Evolutionary conservation across 768 basidiomycete genomes (phyloP), one percentile per base, ranked within the genome.

Genomic region (Neoboletus subvelutipes): DNA sequence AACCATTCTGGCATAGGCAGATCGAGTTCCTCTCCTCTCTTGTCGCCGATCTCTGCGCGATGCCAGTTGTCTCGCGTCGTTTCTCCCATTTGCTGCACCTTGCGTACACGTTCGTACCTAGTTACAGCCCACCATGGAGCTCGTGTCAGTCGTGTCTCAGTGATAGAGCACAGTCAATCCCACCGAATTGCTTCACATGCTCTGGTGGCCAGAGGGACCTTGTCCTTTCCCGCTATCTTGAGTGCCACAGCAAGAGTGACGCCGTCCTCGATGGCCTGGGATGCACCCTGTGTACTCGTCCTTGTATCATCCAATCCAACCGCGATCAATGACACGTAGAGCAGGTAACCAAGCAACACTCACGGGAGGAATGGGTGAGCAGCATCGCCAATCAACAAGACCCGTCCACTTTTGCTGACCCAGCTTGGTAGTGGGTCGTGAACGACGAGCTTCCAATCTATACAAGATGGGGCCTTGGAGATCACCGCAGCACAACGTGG

Each of bases 231-330:
- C 6, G 45, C 55, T 29, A 59, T 45, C 20, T 43, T 20, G 12
- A 78, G 60, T 4, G 67, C 61, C 12, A 71, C 64, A 0, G 70
- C 73, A 13, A 78, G 59, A 2, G 74, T 70, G 0, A 72, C 72
- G 2, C 67, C 76, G 55, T 79, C 77, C 53, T 79, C 77, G 24
- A 76, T 69, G 1, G 76, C 77, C 49, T 77, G 74, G 1, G 77
- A 72, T 5, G 76, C 77, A 7, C 77, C 77, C 59, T 76, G 71
- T 1, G 55, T 52, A 18, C 65, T 64, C 54, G 55, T 39, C 22
- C 52, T 67, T 58, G 40, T 9, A 33, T 26, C 17, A 22, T 15
- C 24, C 24, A 20, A 18, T 28, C 31, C 10, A 53, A 53, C 46
- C 51, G 12, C 37, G 18, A 50, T 50, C 24, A 28, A 46, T 26